phyloP scores from a whole-genome alignment of 805 yeast genomes.

The Candida montana region DNA sequence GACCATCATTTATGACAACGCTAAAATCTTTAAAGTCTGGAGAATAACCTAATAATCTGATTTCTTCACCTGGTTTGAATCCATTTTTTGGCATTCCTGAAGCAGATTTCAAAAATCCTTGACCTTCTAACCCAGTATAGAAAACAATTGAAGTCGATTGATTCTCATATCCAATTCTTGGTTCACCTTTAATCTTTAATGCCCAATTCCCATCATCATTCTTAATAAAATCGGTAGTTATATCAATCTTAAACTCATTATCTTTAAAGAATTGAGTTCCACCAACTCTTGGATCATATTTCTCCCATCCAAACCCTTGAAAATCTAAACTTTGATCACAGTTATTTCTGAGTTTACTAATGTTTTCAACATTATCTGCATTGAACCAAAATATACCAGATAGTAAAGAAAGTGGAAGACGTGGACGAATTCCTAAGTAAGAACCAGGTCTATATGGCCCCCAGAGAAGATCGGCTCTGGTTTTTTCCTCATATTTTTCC shows the following conservation, averaged over 20 bases:
- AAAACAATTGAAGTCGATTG: slow-evolving; percentile 63
- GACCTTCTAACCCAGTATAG: slow-evolving; percentile 75
- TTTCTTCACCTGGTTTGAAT: slow-evolving; percentile 29
- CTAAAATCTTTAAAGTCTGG: slow-evolving; percentile 64
- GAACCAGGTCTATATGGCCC: slow-evolving; percentile 89
- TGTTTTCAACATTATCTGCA: slow-evolving; percentile 48
- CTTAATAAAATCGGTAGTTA: slow-evolving; percentile 75
- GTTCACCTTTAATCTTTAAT: slow-evolving; percentile 59
- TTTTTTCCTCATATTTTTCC: background rate
- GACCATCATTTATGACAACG: slow-evolving; percentile 54
- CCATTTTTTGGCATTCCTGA: slow-evolving; percentile 29
- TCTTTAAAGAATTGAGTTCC: slow-evolving; percentile 78
- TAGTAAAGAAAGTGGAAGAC: slow-evolving; percentile 67
- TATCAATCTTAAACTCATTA: slow-evolving; percentile 50
- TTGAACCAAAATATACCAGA: slow-evolving; percentile 89
- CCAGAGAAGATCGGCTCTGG: slow-evolving; percentile 57
- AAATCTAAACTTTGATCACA: slow-evolving; percentile 71
- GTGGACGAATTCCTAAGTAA: slow-evolving; percentile 81
- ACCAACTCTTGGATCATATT: slow-evolving; percentile 82
- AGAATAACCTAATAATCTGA: slow-evolving; percentile 46
- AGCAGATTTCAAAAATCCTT: slow-evolving; percentile 36
- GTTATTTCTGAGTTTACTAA: slow-evolving; percentile 59
- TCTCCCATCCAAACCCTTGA: slow-evolving; percentile 77
- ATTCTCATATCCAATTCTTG: slow-evolving; percentile 44
- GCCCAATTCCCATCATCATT: slow-evolving; percentile 77